phyloP scores from a whole-genome alignment of 345 rosid genomes.

The Rubroshorea leprosula region DNA sequence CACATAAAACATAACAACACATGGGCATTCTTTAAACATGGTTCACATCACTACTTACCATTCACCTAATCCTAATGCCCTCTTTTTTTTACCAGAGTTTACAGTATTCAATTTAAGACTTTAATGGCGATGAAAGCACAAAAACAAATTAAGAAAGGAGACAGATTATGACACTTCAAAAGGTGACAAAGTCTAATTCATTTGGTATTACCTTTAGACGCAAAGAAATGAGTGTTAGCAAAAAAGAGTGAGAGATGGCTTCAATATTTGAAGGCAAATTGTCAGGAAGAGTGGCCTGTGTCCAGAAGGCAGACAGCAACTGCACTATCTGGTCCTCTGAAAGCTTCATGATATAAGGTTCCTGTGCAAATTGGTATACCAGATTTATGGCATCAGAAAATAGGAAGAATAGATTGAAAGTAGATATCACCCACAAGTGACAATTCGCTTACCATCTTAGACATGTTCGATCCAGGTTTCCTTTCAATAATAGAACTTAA shows the following conservation, averaged over 20 bases:
- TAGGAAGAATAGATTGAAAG: neutral
- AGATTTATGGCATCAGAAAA: slow-evolving; percentile 4
- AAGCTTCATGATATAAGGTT: slow-evolving; percentile 60
- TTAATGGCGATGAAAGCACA: neutral
- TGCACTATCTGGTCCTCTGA: slow-evolving; percentile 87
- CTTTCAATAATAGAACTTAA: slow-evolving; percentile 68
- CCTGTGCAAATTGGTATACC: slow-evolving; percentile 38
- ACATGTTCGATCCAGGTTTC: slow-evolving; percentile 41
- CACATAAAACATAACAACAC: neutral
- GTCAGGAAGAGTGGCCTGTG: slow-evolving; percentile 69
- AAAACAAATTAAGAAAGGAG: slow-evolving; percentile 5
- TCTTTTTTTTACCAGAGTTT: too few relatives aligned
- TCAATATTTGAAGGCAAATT: slow-evolving; percentile 78
- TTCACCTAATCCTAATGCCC: too few relatives aligned
- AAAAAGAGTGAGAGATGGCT: slow-evolving; percentile 87
- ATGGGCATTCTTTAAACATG: neutral
- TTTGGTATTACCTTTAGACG: slow-evolving; percentile 51
- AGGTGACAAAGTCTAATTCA: neutral
- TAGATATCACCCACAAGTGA: neutral
- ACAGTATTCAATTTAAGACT: neutral
- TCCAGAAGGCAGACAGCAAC: slow-evolving; percentile 84
- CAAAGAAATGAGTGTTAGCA: slow-evolving; percentile 58
- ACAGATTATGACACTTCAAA: neutral
- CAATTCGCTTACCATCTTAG: slow-evolving; percentile 38
- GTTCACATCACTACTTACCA: too few relatives aligned